Evolutionary conservation across 345 rosid genomes (phyloP).

Genomic region (Euphorbia pulcherrima): DNA sequence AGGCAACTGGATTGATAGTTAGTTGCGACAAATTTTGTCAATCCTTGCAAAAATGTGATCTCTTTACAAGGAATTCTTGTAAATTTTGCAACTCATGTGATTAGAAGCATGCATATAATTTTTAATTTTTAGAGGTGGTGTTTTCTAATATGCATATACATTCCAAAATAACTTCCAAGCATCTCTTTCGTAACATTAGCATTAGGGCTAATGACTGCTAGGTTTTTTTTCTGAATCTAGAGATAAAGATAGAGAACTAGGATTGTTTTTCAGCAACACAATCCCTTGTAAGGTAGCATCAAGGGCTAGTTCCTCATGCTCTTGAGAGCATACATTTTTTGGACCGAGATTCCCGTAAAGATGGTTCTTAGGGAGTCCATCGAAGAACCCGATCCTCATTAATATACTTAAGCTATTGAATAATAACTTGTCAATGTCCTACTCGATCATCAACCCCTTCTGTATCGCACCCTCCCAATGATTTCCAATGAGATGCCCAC

Average conservation of each 20-base stretch:
- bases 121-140: too few relatives aligned
- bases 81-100: too few relatives aligned
- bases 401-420: conserved; percentile 34
- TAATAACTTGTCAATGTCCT: conserved; percentile 29
- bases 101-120: too few relatives aligned
- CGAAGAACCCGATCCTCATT: conserved; percentile 50
- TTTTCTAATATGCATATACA: too few relatives aligned
- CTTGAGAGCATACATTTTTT: conserved; percentile 35
- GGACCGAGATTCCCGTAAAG: conserved; percentile 31
- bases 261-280: conserved; percentile 34
- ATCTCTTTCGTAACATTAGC: conserved; percentile 38
- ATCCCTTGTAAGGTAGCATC: conserved; percentile 50
- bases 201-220: conserved; percentile 47
- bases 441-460: conserved; percentile 13
- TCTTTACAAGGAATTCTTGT: too few relatives aligned
- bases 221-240: conserved; percentile 6
- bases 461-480: conserved; percentile 27
- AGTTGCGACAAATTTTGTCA: too few relatives aligned
- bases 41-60: too few relatives aligned
- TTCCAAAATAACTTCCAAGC: conserved; percentile 25
- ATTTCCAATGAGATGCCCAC: conserved; percentile 34
- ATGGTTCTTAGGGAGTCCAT: conserved; percentile 40
- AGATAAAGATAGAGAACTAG: conserved; percentile 39
- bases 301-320: conserved; percentile 32
- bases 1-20: too few relatives aligned